Conservation (phyloP, 1,284 basidiomycete species). For the Apiotrichum siamense region DNA sequence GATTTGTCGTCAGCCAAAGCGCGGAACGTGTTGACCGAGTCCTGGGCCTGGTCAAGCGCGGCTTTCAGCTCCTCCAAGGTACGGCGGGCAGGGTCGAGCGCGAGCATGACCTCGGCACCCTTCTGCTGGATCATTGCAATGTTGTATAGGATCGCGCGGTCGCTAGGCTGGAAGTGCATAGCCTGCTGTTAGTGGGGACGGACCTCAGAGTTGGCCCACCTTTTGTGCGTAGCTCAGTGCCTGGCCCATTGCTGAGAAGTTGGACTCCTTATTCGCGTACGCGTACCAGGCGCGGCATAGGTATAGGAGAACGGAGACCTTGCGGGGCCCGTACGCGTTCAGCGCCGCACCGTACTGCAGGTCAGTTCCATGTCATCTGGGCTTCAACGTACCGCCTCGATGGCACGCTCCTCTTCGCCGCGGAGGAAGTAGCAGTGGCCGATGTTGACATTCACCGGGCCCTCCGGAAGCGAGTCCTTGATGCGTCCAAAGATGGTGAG, state of each 20-base stretch:
- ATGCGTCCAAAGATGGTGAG: constrained; percentile 81
- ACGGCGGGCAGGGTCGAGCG: constrained; percentile 65
- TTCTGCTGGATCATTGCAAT: constrained; percentile 96
- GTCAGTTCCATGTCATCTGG: background rate
- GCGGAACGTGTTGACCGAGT: constrained; percentile 81
- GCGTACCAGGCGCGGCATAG: constrained; percentile 85
- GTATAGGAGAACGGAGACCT: constrained; percentile 69
- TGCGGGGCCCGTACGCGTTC: constrained; percentile 61
- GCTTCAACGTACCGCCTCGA: constrained; percentile 72
- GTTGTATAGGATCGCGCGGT: constrained; percentile 85
- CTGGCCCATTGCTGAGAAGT: constrained; percentile 67
- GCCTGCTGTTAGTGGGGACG: constrained; percentile 53
- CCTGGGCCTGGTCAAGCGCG: constrained; percentile 73
- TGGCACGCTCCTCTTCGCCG: constrained; percentile 87
- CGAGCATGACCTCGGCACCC: constrained; percentile 77
- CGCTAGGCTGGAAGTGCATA: constrained; percentile 68
- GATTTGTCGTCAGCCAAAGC: constrained; percentile 69
- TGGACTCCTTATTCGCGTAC: constrained; percentile 80
- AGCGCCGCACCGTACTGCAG: constrained; percentile 83
- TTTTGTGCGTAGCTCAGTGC: constrained; percentile 72
- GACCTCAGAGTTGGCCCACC: constrained; percentile 48
- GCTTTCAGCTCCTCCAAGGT: constrained; percentile 68
- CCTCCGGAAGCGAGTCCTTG: constrained; percentile 73
- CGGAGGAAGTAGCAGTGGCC: constrained; percentile 86
- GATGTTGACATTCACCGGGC: constrained; percentile 87